Evolutionary conservation across 2,329 filamentous ascomycete species (phyloP).

Genomic region (Calonectria pteridis): DNA sequence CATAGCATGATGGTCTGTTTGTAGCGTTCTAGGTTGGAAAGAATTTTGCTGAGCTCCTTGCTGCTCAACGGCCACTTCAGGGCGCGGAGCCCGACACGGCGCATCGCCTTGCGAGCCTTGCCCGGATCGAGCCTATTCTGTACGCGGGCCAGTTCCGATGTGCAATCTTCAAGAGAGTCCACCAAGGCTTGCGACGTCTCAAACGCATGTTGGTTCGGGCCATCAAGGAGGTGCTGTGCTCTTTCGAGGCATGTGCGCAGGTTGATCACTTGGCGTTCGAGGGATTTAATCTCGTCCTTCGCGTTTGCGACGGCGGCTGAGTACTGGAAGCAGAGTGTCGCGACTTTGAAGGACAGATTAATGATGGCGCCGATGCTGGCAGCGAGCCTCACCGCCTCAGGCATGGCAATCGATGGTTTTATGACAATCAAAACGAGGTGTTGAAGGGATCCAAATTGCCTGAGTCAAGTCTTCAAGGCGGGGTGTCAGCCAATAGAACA

Average conservation of each 20-base stretch:
- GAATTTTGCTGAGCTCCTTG: slow-evolving; percentile 16
- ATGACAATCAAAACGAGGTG: not conserved
- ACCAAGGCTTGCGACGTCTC: slow-evolving; percentile 13
- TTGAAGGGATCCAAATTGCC: no score
- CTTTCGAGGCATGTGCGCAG: slow-evolving; percentile 11
- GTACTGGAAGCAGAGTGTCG: not conserved
- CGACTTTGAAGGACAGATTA: slow-evolving; percentile 13
- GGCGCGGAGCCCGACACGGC: slow-evolving; percentile 14
- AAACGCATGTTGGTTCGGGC: not conserved
- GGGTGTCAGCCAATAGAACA: no score
- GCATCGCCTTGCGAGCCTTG: slow-evolving; percentile 19
- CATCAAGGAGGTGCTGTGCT: slow-evolving; percentile 10
- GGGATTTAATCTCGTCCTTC: slow-evolving; percentile 11
- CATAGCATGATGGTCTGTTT: not conserved
- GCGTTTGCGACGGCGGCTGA: slow-evolving; percentile 14
- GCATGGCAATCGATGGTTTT: not conserved
- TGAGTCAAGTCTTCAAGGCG: no score
- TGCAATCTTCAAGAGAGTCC: slow-evolving; percentile 15
- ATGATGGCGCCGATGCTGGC: slow-evolving; percentile 12
- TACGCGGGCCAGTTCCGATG: slow-evolving; percentile 3
- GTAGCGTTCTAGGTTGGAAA: slow-evolving; percentile 11
- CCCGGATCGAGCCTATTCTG: slow-evolving; percentile 16
- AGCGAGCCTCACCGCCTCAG: not conserved
- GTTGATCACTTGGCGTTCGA: not conserved
- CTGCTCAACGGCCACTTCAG: slow-evolving; percentile 28